Percentiles rank a stretch among this genome's conserved stretches.
These are phyloP conservation scores for Jacaranda copaia DNA, from an alignment of 257 asterid species.

Conservation along the genomic window DNA sequence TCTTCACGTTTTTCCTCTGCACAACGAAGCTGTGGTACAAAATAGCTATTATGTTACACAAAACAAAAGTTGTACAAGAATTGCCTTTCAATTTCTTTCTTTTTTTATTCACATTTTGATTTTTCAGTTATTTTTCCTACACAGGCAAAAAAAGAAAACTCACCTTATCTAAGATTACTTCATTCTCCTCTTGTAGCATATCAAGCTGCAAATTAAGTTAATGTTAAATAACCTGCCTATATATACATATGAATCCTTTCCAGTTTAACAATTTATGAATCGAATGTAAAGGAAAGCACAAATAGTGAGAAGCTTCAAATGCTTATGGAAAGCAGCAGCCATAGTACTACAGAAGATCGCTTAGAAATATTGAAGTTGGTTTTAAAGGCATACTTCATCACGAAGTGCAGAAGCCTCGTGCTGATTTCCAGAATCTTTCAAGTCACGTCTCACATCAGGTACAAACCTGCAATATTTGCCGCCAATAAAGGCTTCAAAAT, in stretches of 20 bases:
- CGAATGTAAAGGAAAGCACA: conserved; percentile 16
- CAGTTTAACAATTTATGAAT: conserved; percentile 28
- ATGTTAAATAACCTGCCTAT: conserved; percentile 28
- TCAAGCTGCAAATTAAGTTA: conserved; percentile 79
- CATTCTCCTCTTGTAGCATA: conserved; percentile 97
- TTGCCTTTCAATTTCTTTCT: conserved; percentile 10
- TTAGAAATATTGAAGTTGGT: conserved; percentile 30
- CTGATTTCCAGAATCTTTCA: conserved; percentile 76
- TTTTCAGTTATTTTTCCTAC: conserved; percentile 11
- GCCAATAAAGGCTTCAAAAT: conserved; percentile 33
- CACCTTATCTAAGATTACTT: conserved; percentile 84
- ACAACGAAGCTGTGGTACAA: conserved; percentile 73
- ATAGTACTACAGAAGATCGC: conserved; percentile 27
- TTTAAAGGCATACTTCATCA: conserved; percentile 76
- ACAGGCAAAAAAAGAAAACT: conserved; percentile 36
- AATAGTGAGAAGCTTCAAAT: conserved; percentile 25
- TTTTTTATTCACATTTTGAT: not conserved
- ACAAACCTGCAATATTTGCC: conserved; percentile 61
- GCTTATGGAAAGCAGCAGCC: conserved; percentile 22
- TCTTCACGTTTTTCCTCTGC: conserved; percentile 94
- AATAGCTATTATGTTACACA: conserved; percentile 45
- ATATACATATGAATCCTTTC: conserved; percentile 9
- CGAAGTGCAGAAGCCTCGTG: conserved; percentile 90
- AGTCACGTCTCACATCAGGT: conserved; percentile 73
- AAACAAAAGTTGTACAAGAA: conserved; percentile 20